Percentiles rank a stretch among this genome's conserved stretches.
Conservation (phyloP, 805 yeast genomes). For the Pichia pseudocactophila region DNA sequence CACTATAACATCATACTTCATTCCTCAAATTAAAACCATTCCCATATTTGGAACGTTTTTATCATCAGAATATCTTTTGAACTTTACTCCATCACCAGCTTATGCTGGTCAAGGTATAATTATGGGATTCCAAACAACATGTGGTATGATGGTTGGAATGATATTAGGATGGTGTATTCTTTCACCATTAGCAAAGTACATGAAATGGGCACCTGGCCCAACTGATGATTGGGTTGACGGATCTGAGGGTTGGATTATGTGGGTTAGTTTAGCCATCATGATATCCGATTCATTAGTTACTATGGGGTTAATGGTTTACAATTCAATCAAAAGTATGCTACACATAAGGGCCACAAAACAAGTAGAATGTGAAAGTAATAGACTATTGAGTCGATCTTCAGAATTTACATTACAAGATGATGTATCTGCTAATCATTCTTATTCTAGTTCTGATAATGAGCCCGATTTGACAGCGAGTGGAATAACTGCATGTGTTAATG, state of each 20-base stretch:
- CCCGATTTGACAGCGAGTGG: background rate
- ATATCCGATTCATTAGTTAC: conserved; percentile 84
- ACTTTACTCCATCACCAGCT: conserved; percentile 93
- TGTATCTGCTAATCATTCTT: background rate
- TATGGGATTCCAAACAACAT: conserved; percentile 89
- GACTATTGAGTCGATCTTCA: background rate
- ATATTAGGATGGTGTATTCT: conserved; percentile 85
- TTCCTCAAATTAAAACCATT: conserved; percentile 57
- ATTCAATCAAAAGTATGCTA: background rate
- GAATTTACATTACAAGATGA: background rate
- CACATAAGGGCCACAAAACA: background rate
- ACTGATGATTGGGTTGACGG: conserved; percentile 91
- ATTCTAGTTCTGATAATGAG: conserved; percentile 5
- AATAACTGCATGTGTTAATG: background rate
- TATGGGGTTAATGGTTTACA: conserved; percentile 27
- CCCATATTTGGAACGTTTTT: conserved; percentile 69
- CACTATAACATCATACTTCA: conserved; percentile 61
- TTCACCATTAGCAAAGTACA: conserved; percentile 65
- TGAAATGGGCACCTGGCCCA: conserved; percentile 85
- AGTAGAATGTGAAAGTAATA: background rate
- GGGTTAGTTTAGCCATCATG: conserved; percentile 92
- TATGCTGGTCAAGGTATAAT: conserved; percentile 96
- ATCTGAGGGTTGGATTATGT: conserved; percentile 94
- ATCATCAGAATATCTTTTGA: conserved; percentile 66
- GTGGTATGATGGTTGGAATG: conserved; percentile 86